These are phyloP conservation scores for Isochrysis galbana DNA, from an alignment of 78 protist genomes.

Conservation along the genomic window DNA sequence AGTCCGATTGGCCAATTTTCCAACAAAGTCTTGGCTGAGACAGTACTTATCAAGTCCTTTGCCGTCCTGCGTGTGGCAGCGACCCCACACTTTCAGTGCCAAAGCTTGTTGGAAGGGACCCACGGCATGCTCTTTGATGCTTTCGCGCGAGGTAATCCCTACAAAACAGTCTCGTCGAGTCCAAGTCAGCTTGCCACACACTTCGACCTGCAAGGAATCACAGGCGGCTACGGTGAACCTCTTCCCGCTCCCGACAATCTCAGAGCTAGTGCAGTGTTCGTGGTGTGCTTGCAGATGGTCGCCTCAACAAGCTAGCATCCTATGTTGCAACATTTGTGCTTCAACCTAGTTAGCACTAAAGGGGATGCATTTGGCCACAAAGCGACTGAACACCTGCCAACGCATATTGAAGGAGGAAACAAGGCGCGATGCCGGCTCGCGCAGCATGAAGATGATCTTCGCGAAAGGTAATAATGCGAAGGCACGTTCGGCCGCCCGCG, in stretches of 20 bases:
- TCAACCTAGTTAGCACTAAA: too few species aligned
- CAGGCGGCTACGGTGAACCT: too few species aligned
- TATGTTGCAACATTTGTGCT: too few species aligned
- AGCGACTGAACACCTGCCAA: neutral
- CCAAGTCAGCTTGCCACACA: constrained; percentile 26
- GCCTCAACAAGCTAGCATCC: too few species aligned
- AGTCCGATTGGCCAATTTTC: neutral
- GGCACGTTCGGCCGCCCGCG: constrained; percentile 1
- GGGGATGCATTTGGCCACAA: too few species aligned
- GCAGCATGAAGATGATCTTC: neutral
- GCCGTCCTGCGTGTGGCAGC: neutral
- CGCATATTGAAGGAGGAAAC: constrained; percentile 13
- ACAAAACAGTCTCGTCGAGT: neutral
- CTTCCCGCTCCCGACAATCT: too few species aligned
- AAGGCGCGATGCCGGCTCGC: neutral
- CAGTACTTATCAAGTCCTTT: neutral
- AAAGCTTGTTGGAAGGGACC: neutral
- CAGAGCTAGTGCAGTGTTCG: too few species aligned
- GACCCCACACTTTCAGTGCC: neutral
- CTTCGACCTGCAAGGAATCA: constrained; percentile 17
- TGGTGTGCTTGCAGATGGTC: too few species aligned
- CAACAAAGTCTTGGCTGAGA: neutral
- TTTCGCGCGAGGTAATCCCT: neutral
- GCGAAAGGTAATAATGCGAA: neutral
- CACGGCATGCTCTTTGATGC: neutral